Conservation (phyloP, 345 rosid genomes). For the Gynandropsis gynandra region DNA sequence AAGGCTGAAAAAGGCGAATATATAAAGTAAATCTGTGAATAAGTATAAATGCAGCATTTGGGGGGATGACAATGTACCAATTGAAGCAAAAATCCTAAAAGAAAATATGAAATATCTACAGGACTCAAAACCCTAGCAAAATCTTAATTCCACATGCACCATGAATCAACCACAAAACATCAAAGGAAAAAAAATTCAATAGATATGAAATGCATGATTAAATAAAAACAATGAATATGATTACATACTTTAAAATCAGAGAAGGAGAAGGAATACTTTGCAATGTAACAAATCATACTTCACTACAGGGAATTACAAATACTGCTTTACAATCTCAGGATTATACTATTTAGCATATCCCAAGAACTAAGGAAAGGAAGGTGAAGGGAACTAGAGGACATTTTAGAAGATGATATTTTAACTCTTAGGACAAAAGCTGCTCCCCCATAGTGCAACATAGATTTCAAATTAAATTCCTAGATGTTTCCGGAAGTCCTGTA, state of each 20-base stretch:
- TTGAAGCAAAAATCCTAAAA: too few relatives aligned
- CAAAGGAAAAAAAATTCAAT: constrained; percentile 18
- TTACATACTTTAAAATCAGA: neutral
- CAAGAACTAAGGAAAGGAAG: constrained; percentile 6
- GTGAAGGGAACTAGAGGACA: neutral
- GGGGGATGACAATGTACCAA: too few relatives aligned
- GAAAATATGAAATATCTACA: too few relatives aligned
- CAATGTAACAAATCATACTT: constrained; percentile 12
- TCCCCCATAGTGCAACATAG: constrained; percentile 3
- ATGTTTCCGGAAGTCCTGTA: too few relatives aligned
- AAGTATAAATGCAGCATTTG: constrained; percentile 14
- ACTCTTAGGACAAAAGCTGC: neutral
- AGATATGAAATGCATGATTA: constrained; percentile 3
- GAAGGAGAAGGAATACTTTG: constrained; percentile 8
- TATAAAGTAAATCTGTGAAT: constrained; percentile 22
- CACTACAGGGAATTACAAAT: constrained; percentile 1
- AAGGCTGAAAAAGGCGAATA: constrained; percentile 45
- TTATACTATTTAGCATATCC: neutral
- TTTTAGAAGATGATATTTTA: constrained; percentile 18
- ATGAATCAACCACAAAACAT: constrained; percentile 5
- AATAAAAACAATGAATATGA: neutral
- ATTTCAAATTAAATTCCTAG: too few relatives aligned
- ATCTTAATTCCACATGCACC: constrained; percentile 12
- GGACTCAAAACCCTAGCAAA: too few relatives aligned
- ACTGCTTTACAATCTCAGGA: too few relatives aligned